Base-by-base conservation (phyloP, 805 yeast species). In the Grigorovia transvaalensis region DNA sequence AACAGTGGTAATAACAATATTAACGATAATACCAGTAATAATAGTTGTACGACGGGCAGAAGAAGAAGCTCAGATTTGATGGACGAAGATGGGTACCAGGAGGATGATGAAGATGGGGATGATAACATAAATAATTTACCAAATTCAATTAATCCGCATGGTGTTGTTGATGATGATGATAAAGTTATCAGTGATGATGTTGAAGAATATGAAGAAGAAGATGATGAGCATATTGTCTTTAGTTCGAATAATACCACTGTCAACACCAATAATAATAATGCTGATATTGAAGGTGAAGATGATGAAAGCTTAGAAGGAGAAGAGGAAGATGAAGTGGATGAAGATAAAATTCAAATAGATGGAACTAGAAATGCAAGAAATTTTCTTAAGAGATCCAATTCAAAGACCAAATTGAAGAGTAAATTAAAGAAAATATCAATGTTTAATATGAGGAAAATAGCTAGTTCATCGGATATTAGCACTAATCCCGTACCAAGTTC, bases 41-140 rank as follows among this genome's bases (percentile, higher is more conserved):
- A 9, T 18, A 29, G 42, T n/a, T 19, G 19, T 9, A 46, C 30
- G 11, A 23, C 27, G 6, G 27, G 27, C 27, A 19, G 18, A 33
- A 46, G 40, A 33, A 40, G 38, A 33, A 40, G 38, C 35, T 38
- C 35, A 2, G 19, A 33, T 12, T 46, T 46, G 13, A 48, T 41
- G 9, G 59, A 54, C 23, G 59, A 56, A n/a, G 57, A 56, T 4
- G 59, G 58, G 13, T 56, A 56, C 43, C 58, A 56, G 42, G 59
- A 56, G 45, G 57, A 56, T 41, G 59, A 56, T 45, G 59, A 56
- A 18, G 53, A 53, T 15, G 57, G 51, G 33, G 54, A 53, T 19
- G 54, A 49, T 23, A 45, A 30, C 12, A 30, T 11, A 9, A 13
- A 11, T 9, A 45, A n/a, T 4, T 27, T n/a, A 27, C 13, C 33